These are phyloP conservation scores for Diaporthe aspalathi DNA, from an alignment of 2,329 filamentous ascomycete genomes.

Conservation along the genomic window DNA sequence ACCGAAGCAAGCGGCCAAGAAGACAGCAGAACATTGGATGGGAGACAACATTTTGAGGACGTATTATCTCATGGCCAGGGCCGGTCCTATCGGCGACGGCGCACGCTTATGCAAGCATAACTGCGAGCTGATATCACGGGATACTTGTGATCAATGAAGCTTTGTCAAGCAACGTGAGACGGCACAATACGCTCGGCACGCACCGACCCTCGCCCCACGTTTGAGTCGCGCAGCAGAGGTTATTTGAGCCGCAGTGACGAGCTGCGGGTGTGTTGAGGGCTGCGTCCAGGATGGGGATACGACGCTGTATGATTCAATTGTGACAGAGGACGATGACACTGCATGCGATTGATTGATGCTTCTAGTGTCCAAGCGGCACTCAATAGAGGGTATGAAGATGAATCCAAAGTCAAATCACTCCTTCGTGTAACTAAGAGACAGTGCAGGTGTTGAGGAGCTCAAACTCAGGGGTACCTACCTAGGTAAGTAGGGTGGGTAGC, in stretches of 20 bases:
- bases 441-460: too few relatives aligned
- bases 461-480: too few relatives aligned
- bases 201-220: background rate
- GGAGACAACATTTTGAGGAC: too few relatives aligned
- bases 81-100: background rate
- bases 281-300: background rate
- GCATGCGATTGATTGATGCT: background rate
- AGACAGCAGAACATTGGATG: background rate
- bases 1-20: background rate
- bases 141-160: background rate
- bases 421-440: too few relatives aligned
- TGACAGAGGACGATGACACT: background rate
- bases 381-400: background rate
- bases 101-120: background rate
- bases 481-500: too few relatives aligned
- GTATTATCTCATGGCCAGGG: background rate
- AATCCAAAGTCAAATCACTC: background rate
- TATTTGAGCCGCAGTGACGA: conserved; percentile 19
- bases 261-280: background rate
- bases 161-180: conserved; percentile 18
- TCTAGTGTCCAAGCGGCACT: background rate
- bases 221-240: conserved; percentile 23
- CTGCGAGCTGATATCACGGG: background rate
- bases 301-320: background rate
- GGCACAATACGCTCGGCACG: background rate